Percentiles rank a stretch among this genome's conserved stretches.
Evolutionary conservation across 768 basidiomycete genomes (phyloP).

Genomic region (Holtermanniella nyarrowii): DNA sequence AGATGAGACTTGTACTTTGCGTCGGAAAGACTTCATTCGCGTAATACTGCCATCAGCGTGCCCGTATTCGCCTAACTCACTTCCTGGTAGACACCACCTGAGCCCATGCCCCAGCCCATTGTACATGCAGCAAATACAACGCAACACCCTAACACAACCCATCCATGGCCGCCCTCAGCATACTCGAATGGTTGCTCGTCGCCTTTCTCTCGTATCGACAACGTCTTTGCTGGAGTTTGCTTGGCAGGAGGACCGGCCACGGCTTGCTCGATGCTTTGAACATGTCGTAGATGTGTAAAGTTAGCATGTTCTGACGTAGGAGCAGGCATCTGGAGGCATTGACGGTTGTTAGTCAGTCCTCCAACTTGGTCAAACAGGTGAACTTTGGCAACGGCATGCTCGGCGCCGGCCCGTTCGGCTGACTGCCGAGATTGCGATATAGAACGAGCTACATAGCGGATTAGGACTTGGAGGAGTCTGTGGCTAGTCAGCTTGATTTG

Average conservation of each 20-base stretch:
- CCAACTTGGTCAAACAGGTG: neutral
- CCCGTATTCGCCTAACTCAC: constrained; percentile 1
- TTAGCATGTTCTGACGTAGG: neutral
- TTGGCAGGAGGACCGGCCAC: neutral
- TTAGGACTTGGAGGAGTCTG: no score
- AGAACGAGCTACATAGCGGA: no score
- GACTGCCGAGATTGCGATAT: no score
- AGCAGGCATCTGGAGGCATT: neutral
- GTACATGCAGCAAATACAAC: constrained; percentile 15
- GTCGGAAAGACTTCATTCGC: constrained; percentile 6
- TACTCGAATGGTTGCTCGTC: constrained; percentile 3
- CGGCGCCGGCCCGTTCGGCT: neutral
- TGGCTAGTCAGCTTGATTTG: no score
- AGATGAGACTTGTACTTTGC: constrained; percentile 2
- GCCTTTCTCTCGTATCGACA: neutral
- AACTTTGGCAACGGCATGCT: neutral
- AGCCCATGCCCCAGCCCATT: constrained; percentile 24
- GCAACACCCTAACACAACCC: constrained; percentile 22
- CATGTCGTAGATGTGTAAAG: neutral
- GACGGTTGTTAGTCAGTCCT: neutral
- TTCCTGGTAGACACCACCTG: constrained; percentile 17
- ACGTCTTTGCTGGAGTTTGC: neutral
- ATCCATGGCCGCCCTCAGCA: constrained; percentile 28
- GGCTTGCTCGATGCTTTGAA: neutral
- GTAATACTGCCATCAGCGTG: constrained; percentile 9